A percentile compares a stretch with the other conserved stretches of the same genome.
These are phyloP conservation scores for Taiozyma onychis DNA, from an alignment of 1,139 yeast species.

Conservation along the genomic window DNA sequence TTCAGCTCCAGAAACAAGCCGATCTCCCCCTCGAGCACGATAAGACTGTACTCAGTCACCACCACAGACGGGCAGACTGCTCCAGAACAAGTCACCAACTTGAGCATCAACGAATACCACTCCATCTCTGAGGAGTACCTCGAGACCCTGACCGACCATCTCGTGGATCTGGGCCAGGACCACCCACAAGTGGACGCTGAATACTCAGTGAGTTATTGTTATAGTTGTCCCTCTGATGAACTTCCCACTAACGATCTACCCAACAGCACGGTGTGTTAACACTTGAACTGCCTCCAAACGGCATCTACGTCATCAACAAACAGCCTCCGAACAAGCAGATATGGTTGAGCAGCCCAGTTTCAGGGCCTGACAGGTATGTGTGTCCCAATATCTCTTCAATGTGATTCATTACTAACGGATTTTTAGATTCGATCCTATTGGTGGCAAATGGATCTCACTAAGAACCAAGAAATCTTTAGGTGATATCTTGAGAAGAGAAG, in stretches of 20 bases:
- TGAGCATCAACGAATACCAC: conserved; percentile 50
- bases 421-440: conserved; percentile 45
- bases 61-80: conserved; percentile 45
- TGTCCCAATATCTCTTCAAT: background rate
- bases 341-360: conserved; percentile 81
- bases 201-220: conserved; percentile 21
- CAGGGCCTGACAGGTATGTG: conserved; percentile 60
- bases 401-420: background rate
- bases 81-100: conserved; percentile 39
- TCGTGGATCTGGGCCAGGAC: conserved; percentile 54
- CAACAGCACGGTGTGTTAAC: conserved; percentile 70
- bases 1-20: background rate
- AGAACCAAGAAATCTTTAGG: conserved; percentile 46
- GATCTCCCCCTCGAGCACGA: background rate
- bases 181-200: conserved; percentile 67
- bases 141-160: conserved; percentile 53
- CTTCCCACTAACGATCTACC: background rate
- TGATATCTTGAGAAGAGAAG: conserved; percentile 41
- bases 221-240: background rate
- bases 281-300: conserved; percentile 56
- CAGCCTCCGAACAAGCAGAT: conserved; percentile 91
- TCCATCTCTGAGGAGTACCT: conserved; percentile 51
- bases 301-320: conserved; percentile 80
- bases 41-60: conserved; percentile 18
- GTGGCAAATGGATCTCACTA: conserved; percentile 52